Base-by-base conservation (phyloP, 148 eudicot species). In the Agrostemma githago region DNA sequence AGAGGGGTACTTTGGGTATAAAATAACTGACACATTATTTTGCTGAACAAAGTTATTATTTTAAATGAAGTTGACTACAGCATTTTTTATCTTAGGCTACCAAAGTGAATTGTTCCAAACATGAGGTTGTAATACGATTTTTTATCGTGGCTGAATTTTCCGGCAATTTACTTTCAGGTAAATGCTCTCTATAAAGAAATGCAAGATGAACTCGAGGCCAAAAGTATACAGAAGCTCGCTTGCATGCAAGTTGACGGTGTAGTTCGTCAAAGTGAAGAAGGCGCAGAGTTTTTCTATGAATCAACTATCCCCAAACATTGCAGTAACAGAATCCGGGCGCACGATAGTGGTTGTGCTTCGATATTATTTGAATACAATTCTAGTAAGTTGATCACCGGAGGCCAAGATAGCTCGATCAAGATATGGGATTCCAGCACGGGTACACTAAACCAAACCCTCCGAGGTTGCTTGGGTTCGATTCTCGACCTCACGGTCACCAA, bases 221-320 rank as follows among this genome's bases (percentile, higher is more conserved):
- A 81, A 66, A 84, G 86, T 53, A 86, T 92, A 68, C 85, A 89
- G 63, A 87, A 87, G 74, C 88, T 90, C 62, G 98, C 98, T 65
- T 85, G 90, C 70, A 90, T 87, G 74, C 98, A 95, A 84, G 98
- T 95, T 39, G 98, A 95, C 74, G 98, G 98, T 14, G 88, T 95
- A 43, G 90, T 95, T 77, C 96, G 96, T 74, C 96, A 78, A 75
- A 81, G 92, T 73, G 97, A 95, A 84, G 98, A 93, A 75, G 96
- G 97, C 70, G 92, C 97, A 0, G 97, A 90, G 73, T 88, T 73
- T 73, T 90, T 84, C 43, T 84, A 83, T 10, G 98, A 95, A 72
- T 87, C 98, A 48, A 76, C 79, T 8, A 53, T 95, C 54, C 98
- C 98, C 41, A 68, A 78, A 40, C 43, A 83, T 66, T 86, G 86